Evolutionary conservation across 352 stramenopile genomes (phyloP), one percentile per base, ranked within the genome.

Genomic region (Pythium graminicola): DNA sequence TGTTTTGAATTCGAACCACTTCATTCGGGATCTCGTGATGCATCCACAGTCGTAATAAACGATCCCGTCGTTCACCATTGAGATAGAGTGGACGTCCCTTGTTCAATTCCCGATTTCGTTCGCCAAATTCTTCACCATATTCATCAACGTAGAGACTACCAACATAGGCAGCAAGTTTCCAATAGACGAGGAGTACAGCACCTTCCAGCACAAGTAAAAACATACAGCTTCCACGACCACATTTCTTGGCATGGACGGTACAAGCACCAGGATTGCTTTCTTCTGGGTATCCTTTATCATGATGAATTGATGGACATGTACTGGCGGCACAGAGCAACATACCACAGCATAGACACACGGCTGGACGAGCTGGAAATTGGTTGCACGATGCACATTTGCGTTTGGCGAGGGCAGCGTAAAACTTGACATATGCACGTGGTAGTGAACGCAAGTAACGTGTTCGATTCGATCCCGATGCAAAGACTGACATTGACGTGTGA

Each of bases 1-100:
- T 91, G 63, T 94, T 94, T 62, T 92, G 81, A 45, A 90, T 91
- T 47, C 88, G 85, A 31, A 94, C 83, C 26, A 94, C 81, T 58
- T 92, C 83, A 51, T 89, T 87, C 22, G 81, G 81, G 54, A 94
- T 90, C 59, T 88, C 77, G 50, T 94, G 83, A 19, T 73, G 70
- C 44, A 76, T 58, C 83, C 83, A 94, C 5, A 94, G 62, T 5
- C 78, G 75, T 53, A 92, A 53, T 19, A 94, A 62, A 3, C 76
- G 73, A 43, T 90, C 76, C 13, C 76, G 73, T 4, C 79, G 73
- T 43, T 89, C 74, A 22, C 70, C 63, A 53, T 92, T 86, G 19
- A 94, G 54, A 52, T 88, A 94, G 41, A 94, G 59, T 43, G 83
- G 83, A 6, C 83, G 78, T 1, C 83, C 83, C 24, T 90, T 90